Evolutionary conservation across 1,139 yeast species (phyloP).

Genomic region (Citeromyces hawaiiensis): DNA sequence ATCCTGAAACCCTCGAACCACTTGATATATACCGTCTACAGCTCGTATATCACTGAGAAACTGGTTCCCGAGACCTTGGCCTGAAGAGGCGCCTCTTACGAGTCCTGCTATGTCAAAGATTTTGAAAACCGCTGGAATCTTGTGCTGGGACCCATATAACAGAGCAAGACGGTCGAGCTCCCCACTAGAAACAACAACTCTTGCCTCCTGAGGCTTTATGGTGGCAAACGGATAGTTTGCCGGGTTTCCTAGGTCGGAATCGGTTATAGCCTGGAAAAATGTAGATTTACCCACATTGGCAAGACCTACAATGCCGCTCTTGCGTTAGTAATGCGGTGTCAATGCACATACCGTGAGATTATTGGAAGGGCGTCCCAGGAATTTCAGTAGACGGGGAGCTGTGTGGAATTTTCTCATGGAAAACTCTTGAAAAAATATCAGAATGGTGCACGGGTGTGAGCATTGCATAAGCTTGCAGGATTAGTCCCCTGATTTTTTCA

Average conservation of each 20-base stretch:
- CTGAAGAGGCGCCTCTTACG: conserved; percentile 58
- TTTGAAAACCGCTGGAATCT: conserved; percentile 41
- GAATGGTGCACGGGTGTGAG: too few relatives aligned
- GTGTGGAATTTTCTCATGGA: not conserved
- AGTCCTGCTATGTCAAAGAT: conserved; percentile 67
- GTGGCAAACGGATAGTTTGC: conserved; percentile 98
- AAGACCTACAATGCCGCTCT: conserved; percentile 52
- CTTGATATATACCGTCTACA: conserved; percentile 65
- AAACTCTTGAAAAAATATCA: too few relatives aligned
- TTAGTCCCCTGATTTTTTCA: too few relatives aligned
- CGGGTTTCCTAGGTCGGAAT: conserved; percentile 92
- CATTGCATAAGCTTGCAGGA: too few relatives aligned
- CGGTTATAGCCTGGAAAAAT: conserved; percentile 76
- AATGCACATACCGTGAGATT: conserved; percentile 29
- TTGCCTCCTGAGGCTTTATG: conserved; percentile 59
- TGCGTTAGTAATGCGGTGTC: too few relatives aligned
- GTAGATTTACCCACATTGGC: conserved; percentile 97
- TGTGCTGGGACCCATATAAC: conserved; percentile 33
- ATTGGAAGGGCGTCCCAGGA: conserved; percentile 42
- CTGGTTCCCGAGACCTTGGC: conserved; percentile 71
- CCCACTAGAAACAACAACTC: conserved; percentile 40
- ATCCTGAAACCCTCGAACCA: conserved; percentile 53
- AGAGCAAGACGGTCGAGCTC: conserved; percentile 27
- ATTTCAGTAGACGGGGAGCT: too few relatives aligned
- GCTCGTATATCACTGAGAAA: conserved; percentile 58